A percentile compares a stretch with the other conserved stretches of the same genome.
These are phyloP conservation scores for Kazachstania africana DNA, from an alignment of 805 yeast species.

Conservation along the genomic window DNA sequence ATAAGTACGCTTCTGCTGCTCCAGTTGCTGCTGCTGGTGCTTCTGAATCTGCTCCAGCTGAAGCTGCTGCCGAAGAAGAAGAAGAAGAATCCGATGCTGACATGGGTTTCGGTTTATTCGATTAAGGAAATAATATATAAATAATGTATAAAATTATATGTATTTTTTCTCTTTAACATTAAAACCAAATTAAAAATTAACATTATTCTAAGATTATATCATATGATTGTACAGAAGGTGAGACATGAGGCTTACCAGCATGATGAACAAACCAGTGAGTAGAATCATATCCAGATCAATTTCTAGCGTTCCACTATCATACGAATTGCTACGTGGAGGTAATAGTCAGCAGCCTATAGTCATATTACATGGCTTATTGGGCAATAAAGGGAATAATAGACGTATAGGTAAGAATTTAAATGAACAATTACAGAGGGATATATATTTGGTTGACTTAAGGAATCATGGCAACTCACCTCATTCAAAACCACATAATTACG, in stretches of 20 bases:
- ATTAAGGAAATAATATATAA: constrained; percentile 52
- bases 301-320: no score
- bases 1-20: constrained; percentile 98
- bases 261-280: no score
- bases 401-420: constrained; percentile 29
- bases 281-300: no score
- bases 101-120: constrained; percentile 99
- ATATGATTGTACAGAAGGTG: no score
- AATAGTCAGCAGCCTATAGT: no score
- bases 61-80: constrained; percentile 62
- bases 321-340: no score
- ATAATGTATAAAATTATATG: constrained; percentile 1
- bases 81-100: constrained; percentile 64
- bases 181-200: no score
- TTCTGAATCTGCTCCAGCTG: constrained; percentile 47
- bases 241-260: no score
- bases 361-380: constrained; percentile 50
- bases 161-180: neutral
- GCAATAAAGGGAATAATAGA: constrained; percentile 34
- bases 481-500: constrained; percentile 35
- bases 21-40: constrained; percentile 86
- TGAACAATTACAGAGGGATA: constrained; percentile 24
- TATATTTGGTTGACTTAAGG: constrained; percentile 38
- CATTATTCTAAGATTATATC: no score
- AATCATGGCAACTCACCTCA: constrained; percentile 44